Evolutionary conservation across 345 rosid species (phyloP).

Genomic region (Luvunga scandens): DNA sequence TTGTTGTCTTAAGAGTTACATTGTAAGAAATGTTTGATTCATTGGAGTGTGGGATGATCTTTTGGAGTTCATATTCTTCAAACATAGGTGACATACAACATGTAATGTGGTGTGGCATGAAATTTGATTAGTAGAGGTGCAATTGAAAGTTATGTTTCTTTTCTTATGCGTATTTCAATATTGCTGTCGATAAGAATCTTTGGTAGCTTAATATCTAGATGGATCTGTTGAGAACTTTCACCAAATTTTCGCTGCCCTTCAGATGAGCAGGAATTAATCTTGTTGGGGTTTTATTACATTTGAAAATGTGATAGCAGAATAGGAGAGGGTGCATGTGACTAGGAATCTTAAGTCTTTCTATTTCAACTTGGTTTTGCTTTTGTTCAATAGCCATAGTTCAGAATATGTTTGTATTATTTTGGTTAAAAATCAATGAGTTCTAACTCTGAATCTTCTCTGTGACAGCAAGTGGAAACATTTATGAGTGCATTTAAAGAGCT

Average conservation of each 20-base stretch:
- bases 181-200: background rate
- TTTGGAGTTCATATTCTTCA: background rate
- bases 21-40: background rate
- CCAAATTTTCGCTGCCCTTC: background rate
- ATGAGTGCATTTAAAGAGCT: slow-evolving; percentile 68
- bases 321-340: background rate
- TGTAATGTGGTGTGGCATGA: background rate
- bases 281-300: background rate
- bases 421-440: background rate
- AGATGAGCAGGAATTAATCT: background rate
- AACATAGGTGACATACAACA: background rate
- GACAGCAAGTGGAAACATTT: slow-evolving; percentile 76
- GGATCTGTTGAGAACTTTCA: background rate
- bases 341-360: background rate
- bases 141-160: background rate
- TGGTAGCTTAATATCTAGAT: background rate
- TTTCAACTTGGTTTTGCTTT: background rate
- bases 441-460: slow-evolving; percentile 25
- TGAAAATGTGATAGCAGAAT: background rate
- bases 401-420: background rate
- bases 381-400: background rate
- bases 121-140: background rate
- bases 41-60: background rate
- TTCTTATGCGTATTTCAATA: background rate
- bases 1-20: background rate